A percentile compares a stretch with the other conserved stretches of the same genome.
Conservation (phyloP, 2,329 filamentous ascomycete genomes). For the Elsinoe batatas region DNA sequence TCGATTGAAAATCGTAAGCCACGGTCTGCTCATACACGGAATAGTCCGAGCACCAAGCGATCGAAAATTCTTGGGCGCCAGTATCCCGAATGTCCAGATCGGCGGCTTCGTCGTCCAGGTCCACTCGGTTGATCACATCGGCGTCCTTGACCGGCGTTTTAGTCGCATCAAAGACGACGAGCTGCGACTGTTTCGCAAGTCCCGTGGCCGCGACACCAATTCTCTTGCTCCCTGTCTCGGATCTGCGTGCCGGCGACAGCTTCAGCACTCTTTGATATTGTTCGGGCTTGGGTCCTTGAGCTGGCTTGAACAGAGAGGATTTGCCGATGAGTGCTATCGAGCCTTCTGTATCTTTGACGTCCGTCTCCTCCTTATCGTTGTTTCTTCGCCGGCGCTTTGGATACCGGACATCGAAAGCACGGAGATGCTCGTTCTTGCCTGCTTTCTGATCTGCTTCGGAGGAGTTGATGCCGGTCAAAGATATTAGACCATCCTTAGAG, state of each 20-base stretch:
- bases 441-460: slow-evolving; percentile 60
- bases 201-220: slow-evolving; percentile 73
- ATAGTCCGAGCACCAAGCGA: slow-evolving; percentile 70
- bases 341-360: slow-evolving; percentile 24
- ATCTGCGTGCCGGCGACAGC: slow-evolving; percentile 45
- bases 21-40: slow-evolving; percentile 61
- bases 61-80: slow-evolving; percentile 49
- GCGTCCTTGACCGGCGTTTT: slow-evolving; percentile 40
- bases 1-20: slow-evolving; percentile 37
- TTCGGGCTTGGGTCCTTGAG: slow-evolving; percentile 40
- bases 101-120: slow-evolving; percentile 47
- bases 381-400: slow-evolving; percentile 38
- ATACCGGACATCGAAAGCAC: slow-evolving; percentile 58
- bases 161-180: slow-evolving; percentile 67
- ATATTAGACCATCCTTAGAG: slow-evolving; percentile 45
- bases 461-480: slow-evolving; percentile 74
- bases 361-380: slow-evolving; percentile 26
- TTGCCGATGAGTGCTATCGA: slow-evolving; percentile 41
- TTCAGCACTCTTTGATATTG: slow-evolving; percentile 51
- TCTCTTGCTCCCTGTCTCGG: slow-evolving; percentile 44
- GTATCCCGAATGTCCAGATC: slow-evolving; percentile 62
- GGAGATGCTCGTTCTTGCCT: slow-evolving; percentile 75
- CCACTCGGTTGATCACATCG: slow-evolving; percentile 47
- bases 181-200: slow-evolving; percentile 60
- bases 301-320: slow-evolving; percentile 40